These are phyloP conservation scores for Aspergillus homomorphus DNA, from an alignment of 495 filamentous ascomycete species.

Conservation along the genomic window DNA sequence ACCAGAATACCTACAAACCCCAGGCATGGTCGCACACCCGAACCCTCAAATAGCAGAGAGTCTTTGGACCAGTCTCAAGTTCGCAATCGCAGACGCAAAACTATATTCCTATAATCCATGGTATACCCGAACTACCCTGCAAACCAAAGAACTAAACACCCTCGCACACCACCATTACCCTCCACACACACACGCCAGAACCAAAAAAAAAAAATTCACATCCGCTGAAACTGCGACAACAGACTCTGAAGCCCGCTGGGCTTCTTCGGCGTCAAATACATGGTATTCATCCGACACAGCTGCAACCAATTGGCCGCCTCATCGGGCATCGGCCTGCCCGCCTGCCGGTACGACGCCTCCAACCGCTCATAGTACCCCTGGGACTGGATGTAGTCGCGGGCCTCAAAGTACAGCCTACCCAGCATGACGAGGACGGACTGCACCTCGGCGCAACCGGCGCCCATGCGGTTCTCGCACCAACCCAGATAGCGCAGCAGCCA, in stretches of 20 bases:
- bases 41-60: too few species aligned
- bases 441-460: slow-evolving; percentile 25
- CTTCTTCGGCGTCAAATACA: slow-evolving; percentile 14
- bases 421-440: slow-evolving; percentile 26
- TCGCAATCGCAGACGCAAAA: too few species aligned
- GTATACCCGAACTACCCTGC: too few species aligned
- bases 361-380: slow-evolving; percentile 32
- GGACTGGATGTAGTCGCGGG: slow-evolving; percentile 26
- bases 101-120: too few species aligned
- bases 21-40: too few species aligned
- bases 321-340: slow-evolving; percentile 11
- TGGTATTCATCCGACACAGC: slow-evolving; percentile 29
- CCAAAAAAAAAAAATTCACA: neutral
- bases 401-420: slow-evolving; percentile 26
- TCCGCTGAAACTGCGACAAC: slow-evolving; percentile 10
- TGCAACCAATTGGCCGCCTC: slow-evolving; percentile 22
- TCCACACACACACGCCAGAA: too few species aligned
- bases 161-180: too few species aligned
- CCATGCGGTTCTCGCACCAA: slow-evolving; percentile 30
- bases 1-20: too few species aligned
- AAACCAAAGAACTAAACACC: too few species aligned
- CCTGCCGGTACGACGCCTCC: slow-evolving; percentile 14
- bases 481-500: slow-evolving; percentile 32
- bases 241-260: slow-evolving; percentile 16
- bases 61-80: too few species aligned